A percentile compares a stretch with the other conserved stretches of the same genome.
Conservation (phyloP, 257 asterid species). For the Plantago elongata region DNA sequence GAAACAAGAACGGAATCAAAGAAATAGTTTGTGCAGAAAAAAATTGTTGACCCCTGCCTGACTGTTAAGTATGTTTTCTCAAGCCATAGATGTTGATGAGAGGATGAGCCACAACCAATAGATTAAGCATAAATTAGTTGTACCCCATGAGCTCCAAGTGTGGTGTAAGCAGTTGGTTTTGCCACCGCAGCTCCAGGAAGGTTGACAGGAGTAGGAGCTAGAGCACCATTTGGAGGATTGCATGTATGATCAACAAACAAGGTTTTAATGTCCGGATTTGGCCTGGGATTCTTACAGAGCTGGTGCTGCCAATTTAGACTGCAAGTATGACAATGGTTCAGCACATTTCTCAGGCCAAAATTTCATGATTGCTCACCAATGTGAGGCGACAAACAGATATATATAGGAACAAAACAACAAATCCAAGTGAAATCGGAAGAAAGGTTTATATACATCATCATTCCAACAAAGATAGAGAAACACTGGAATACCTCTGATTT, state of each 20-base stretch:
- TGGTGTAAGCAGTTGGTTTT: conserved; percentile 40
- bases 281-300: conserved; percentile 41
- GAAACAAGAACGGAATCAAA: too few relatives aligned
- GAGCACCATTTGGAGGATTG: conserved; percentile 29
- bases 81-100: too few relatives aligned
- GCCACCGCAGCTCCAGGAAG: conserved; percentile 31
- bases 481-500: conserved; percentile 31
- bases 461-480: not conserved
- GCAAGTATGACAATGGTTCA: conserved; percentile 13
- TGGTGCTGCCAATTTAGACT: conserved; percentile 47
- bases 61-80: too few relatives aligned
- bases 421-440: not conserved
- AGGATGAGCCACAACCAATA: not conserved
- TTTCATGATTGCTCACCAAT: too few relatives aligned
- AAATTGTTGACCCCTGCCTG: too few relatives aligned
- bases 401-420: not conserved
- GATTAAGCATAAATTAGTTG: not conserved
- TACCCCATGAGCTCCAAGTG: conserved; percentile 97
- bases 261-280: conserved; percentile 37
- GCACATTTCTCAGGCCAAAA: too few relatives aligned
- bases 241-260: conserved; percentile 38
- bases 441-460: not conserved
- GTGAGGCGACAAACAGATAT: not conserved
- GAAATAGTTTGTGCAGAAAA: too few relatives aligned
- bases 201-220: conserved; percentile 25